A percentile compares a stretch with the other conserved stretches of the same genome.
These are phyloP conservation scores for Coffea canephora DNA, from an alignment of 257 asterid species.

Conservation along the genomic window DNA sequence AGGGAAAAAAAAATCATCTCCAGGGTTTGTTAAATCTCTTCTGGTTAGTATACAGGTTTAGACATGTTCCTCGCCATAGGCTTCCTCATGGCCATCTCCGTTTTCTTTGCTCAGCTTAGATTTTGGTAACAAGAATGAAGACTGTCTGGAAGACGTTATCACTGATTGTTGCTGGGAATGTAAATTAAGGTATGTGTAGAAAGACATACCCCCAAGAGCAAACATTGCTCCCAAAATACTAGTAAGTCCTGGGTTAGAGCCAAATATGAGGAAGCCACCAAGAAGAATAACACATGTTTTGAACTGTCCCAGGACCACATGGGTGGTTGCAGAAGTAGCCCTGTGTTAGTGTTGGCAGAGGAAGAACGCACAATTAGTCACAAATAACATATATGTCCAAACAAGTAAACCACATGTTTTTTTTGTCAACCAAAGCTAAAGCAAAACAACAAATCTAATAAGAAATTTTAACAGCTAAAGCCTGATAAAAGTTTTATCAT, in stretches of 20 bases:
- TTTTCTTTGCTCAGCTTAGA: slow-evolving; percentile 79
- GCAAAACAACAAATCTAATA: background rate
- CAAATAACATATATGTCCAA: background rate
- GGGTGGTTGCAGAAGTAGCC: slow-evolving; percentile 97
- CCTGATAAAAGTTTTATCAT: background rate
- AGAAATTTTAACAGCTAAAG: background rate
- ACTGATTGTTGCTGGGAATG: slow-evolving; percentile 50
- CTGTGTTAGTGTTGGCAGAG: slow-evolving; percentile 29
- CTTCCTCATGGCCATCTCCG: slow-evolving; percentile 40
- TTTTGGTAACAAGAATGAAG: slow-evolving; percentile 63
- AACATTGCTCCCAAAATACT: slow-evolving; percentile 80
- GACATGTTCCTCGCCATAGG: slow-evolving; percentile 56
- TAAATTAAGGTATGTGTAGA: slow-evolving; percentile 86
- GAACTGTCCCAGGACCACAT: slow-evolving; percentile 95
- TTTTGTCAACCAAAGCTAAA: background rate
- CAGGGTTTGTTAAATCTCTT: slow-evolving; percentile 7
- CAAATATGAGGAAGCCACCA: slow-evolving; percentile 79
- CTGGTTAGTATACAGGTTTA: slow-evolving; percentile 6
- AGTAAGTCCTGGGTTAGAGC: slow-evolving; percentile 81
- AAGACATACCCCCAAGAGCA: slow-evolving; percentile 83
- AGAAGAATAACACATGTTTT: slow-evolving; percentile 91
- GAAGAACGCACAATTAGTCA: background rate
- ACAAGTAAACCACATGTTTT: no score
- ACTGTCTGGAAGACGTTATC: slow-evolving; percentile 38
- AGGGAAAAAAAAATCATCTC: background rate